phyloP scores from a whole-genome alignment of 208 protist species.

The Leishmania gerbilli region DNA sequence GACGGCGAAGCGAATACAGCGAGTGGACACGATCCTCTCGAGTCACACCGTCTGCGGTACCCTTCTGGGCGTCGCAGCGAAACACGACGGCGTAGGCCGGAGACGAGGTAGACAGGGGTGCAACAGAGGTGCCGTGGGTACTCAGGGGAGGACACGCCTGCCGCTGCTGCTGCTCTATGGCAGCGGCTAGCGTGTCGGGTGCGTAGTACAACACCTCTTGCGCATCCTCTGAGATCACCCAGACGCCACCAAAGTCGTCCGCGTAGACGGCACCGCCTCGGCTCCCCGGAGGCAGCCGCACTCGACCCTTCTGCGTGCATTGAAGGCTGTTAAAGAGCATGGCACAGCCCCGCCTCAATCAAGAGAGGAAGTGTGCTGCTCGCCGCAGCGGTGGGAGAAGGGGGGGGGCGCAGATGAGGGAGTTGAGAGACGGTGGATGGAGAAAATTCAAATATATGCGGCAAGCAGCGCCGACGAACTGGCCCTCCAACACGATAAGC shows the following conservation, averaged over 20 bases:
- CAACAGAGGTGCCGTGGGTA: neutral
- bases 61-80: neutral
- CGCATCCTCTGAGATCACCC: slow-evolving; percentile 13
- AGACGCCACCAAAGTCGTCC: slow-evolving; percentile 30
- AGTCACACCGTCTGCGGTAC: neutral
- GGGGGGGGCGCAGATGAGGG: neutral
- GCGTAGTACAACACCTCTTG: slow-evolving; percentile 20
- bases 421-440: neutral
- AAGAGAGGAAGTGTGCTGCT: neutral
- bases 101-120: neutral
- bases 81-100: neutral
- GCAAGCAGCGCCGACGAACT: neutral
- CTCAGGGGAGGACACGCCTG: neutral
- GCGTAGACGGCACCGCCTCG: slow-evolving; percentile 10
- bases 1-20: slow-evolving; percentile 11
- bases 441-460: neutral
- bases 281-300: slow-evolving; percentile 1
- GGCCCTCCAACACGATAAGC: neutral
- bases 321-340: slow-evolving; percentile 18
- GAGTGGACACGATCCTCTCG: slow-evolving; percentile 5
- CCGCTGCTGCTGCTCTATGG: slow-evolving; percentile 1
- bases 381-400: no score
- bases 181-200: slow-evolving; percentile 1
- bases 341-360: neutral
- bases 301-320: slow-evolving; percentile 18